Evolutionary conservation across 495 filamentous ascomycete species (phyloP).

Genomic region (Articulospora tetracladia): DNA sequence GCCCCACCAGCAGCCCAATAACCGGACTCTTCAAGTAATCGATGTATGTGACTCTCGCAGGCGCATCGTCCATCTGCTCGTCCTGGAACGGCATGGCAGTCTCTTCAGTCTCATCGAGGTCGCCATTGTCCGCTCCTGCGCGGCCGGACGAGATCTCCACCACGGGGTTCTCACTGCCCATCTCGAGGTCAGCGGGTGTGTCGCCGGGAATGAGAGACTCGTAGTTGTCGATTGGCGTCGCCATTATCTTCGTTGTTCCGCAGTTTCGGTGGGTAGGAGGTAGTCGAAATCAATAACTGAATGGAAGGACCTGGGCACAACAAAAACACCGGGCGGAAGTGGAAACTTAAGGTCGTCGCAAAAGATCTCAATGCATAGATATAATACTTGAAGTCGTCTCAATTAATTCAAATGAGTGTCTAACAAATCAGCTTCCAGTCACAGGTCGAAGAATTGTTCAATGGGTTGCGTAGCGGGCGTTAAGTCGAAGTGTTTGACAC

Average conservation of each 20-base stretch:
- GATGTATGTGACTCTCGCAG: slow-evolving; percentile 38
- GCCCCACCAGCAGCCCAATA: slow-evolving; percentile 71
- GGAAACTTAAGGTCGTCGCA: not conserved
- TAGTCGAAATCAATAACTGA: not conserved
- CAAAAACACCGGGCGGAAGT: not conserved
- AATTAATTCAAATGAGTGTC: not conserved
- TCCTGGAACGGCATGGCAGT: slow-evolving; percentile 38
- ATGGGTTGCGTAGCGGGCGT: not conserved
- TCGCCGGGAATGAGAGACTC: slow-evolving; percentile 34
- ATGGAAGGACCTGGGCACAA: not conserved
- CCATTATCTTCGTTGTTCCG: slow-evolving; percentile 17
- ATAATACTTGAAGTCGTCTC: not conserved
- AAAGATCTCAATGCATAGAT: not conserved
- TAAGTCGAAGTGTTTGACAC: not conserved
- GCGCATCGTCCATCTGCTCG: slow-evolving; percentile 32
- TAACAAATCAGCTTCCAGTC: not conserved
- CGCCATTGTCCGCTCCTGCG: not conserved
- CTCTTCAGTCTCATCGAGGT: slow-evolving; percentile 20
- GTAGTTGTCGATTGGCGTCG: slow-evolving; percentile 33
- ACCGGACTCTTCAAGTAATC: slow-evolving; percentile 76
- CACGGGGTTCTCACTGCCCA: slow-evolving; percentile 37
- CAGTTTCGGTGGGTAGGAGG: not conserved
- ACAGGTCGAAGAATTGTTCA: not conserved
- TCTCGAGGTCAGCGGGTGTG: slow-evolving; percentile 43
- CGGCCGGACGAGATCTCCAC: slow-evolving; percentile 22